A percentile compares a stretch with the other conserved stretches of the same genome.
phyloP scores from a whole-genome alignment of 2,329 filamentous ascomycete genomes.

The Byssochlamys sp. region DNA sequence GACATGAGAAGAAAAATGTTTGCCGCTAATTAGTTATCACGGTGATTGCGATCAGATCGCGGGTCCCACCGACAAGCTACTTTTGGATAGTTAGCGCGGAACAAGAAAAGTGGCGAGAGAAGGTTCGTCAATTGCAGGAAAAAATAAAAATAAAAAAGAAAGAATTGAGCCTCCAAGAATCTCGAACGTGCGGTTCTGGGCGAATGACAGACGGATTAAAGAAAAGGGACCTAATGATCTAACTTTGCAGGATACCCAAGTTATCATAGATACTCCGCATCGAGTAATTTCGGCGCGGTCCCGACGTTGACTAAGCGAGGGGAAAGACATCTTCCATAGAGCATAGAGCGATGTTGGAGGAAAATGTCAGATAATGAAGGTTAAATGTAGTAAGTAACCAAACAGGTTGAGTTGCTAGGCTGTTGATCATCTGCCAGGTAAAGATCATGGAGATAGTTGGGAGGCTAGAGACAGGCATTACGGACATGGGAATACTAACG shows the following conservation, averaged over 20 bases:
- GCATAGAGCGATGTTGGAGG: neutral
- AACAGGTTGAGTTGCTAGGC: neutral
- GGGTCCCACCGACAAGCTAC: neutral
- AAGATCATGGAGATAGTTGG: too few relatives aligned
- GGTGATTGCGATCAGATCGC: neutral
- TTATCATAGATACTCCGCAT: neutral
- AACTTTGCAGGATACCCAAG: neutral
- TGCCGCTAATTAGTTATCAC: neutral
- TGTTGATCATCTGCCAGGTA: neutral
- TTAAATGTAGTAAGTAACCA: neutral
- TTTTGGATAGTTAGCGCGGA: neutral
- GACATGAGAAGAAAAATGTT: neutral
- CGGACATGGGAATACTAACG: too few relatives aligned
- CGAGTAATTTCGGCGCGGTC: neutral
- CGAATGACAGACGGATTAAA: neutral
- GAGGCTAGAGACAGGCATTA: too few relatives aligned
- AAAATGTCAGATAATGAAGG: neutral
- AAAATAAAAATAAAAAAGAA: neutral
- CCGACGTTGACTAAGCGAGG: neutral
- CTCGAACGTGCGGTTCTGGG: neutral
- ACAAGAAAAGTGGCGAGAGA: neutral
- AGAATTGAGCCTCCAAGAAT: neutral
- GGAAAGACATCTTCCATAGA: neutral
- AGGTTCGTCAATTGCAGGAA: neutral
- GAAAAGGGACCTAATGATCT: neutral